Base-by-base conservation (phyloP, 208 protist species). In the Porcisia hertigi region DNA sequence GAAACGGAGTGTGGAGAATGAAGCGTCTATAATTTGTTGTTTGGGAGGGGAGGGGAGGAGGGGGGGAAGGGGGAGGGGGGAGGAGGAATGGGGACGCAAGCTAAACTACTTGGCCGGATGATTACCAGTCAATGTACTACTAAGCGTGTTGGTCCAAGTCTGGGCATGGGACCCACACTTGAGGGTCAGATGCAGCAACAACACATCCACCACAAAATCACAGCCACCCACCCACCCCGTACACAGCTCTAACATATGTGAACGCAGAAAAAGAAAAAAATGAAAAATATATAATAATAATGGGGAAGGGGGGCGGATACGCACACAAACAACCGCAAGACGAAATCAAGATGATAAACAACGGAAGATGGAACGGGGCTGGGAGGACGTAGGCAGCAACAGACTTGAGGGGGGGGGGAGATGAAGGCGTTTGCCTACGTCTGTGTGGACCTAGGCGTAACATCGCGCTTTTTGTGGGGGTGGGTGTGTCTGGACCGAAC, bases 291-390 rank as follows among this genome's bases (percentile, higher is more conserved):
- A 23, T 23, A 67, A 8, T 0, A n/a, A 59, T 25, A 41, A 43
- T 7, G 20, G 34, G 49, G 34, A 12, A 41, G n/a, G 60, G 53
- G 65, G 62, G 47, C 47, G 47, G 8, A 52, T 12, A 52, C 47
- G 47, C 47, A 52, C n/a, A 43, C 41, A 30, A 6, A 70, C 30
- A 30, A n/a, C 30, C 30, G 30, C 30, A 30, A 30, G 30, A 30
- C 30, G 30, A 30, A 30, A 30, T 0, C 30, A 30, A 74, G 54
- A 36, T 60, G 63, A 76, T 57, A 59, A 66, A 70, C 41, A 62
- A 69, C 34, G 49, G 64, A 45, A 69, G 57, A 30, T 45, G 25
- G 6, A 58, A 30, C 14, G 34, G 57, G 12, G n/a, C 18, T 16
- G 60, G 2, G 60, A n/a, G 14, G 55, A 6, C 18, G n/a, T n/a